phyloP scores from a whole-genome alignment of 208 protist species.

The Acanthamoeba polyphaga region DNA sequence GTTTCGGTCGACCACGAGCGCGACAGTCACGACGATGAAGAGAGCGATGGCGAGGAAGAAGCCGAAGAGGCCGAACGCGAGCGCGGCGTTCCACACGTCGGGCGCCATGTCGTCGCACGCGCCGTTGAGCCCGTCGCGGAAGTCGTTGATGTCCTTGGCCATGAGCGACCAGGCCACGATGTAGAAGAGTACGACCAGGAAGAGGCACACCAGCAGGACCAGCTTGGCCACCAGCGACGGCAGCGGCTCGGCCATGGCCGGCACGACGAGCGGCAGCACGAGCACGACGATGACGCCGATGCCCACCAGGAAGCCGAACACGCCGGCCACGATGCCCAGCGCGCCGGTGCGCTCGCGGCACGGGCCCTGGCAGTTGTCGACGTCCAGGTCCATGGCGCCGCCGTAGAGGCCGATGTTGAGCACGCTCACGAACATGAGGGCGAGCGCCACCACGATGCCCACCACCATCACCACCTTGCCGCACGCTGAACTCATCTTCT shows the following conservation, averaged over 20 bases:
- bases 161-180: slow-evolving; percentile 12
- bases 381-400: slow-evolving; percentile 3
- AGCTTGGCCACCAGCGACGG: background rate
- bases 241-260: slow-evolving; percentile 13
- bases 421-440: background rate
- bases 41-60: background rate
- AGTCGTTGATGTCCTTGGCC: slow-evolving; percentile 55
- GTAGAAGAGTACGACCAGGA: slow-evolving; percentile 2
- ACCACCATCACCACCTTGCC: slow-evolving; percentile 22
- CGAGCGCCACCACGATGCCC: background rate
- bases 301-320: background rate
- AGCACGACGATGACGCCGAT: background rate
- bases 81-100: slow-evolving; percentile 7
- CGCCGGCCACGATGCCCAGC: slow-evolving; percentile 9
- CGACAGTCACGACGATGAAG: background rate
- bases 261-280: background rate
- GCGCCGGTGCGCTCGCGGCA: slow-evolving; percentile 20
- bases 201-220: background rate
- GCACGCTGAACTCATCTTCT: background rate
- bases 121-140: background rate
- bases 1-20: background rate
- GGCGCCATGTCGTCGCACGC: background rate
- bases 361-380: background rate
- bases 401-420: slow-evolving; percentile 32
- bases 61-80: slow-evolving; percentile 30